Percentiles rank a stretch among this genome's conserved stretches.
Conservation (phyloP, 1,139 yeast genomes). For the Debaryomycetaceae sp. region DNA sequence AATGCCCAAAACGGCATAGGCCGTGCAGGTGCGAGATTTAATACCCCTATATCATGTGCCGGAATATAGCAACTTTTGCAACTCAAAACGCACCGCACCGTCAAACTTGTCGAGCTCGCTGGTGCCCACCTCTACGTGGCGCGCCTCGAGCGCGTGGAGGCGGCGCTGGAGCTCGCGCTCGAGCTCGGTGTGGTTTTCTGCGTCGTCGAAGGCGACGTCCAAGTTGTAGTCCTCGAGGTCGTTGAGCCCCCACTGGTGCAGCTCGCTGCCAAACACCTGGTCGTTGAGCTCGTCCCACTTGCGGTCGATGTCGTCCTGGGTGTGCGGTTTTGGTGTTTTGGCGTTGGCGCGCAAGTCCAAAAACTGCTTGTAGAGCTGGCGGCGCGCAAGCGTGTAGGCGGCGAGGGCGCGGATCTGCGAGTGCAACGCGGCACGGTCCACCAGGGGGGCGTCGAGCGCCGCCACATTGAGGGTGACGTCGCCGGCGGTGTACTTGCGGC, state of each 20-base stretch:
- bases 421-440: constrained; percentile 24
- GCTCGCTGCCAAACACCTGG: constrained; percentile 37
- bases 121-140: constrained; percentile 14
- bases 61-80: too few species aligned
- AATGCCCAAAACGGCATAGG: too few species aligned
- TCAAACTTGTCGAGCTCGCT: constrained; percentile 28
- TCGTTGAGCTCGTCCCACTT: constrained; percentile 48
- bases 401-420: constrained; percentile 29
- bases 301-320: constrained; percentile 35
- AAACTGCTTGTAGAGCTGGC: constrained; percentile 33
- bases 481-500: constrained; percentile 56
- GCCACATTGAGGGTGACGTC: constrained; percentile 28
- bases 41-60: too few species aligned
- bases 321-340: constrained; percentile 16
- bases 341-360: constrained; percentile 16
- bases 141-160: constrained; percentile 14
- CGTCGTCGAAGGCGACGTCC: constrained; percentile 23
- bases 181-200: constrained; percentile 21
- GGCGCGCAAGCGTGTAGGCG: constrained; percentile 23
- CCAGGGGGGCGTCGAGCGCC: constrained; percentile 1
- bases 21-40: too few species aligned
- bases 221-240: constrained; percentile 58
- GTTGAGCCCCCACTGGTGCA: constrained; percentile 53
- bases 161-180: constrained; percentile 14
- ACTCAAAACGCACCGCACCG: constrained; percentile 8